Conservation (phyloP, 192 early-diverging fungal species). For the Dissophora globulifera region DNA sequence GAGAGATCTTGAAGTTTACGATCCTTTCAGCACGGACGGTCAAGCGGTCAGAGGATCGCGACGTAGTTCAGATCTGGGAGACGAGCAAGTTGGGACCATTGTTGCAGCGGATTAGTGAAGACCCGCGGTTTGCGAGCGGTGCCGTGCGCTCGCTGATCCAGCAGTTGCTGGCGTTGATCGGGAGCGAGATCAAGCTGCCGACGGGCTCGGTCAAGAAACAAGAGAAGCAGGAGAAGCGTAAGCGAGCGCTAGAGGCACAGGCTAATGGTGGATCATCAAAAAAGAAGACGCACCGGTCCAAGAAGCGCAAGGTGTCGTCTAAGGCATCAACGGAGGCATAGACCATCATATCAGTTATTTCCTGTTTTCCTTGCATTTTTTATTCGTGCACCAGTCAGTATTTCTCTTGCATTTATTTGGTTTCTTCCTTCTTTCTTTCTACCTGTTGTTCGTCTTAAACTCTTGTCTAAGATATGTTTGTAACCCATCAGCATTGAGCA, state of each 20-base stretch:
- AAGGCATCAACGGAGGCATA: slow-evolving; percentile 3
- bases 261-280: slow-evolving; percentile 42
- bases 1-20: slow-evolving; percentile 57
- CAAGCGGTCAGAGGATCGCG: slow-evolving; percentile 48
- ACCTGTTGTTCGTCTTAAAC: neutral
- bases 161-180: slow-evolving; percentile 53
- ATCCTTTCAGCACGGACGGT: slow-evolving; percentile 47
- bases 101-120: slow-evolving; percentile 41
- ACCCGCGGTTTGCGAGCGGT: slow-evolving; percentile 44
- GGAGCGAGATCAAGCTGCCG: slow-evolving; percentile 51
- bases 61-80: slow-evolving; percentile 46
- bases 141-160: slow-evolving; percentile 51
- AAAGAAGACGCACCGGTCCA: slow-evolving; percentile 47
- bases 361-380: slow-evolving; percentile 6
- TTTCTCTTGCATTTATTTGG: slow-evolving; percentile 6
- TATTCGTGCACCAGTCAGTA: no score
- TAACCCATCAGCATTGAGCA: no score
- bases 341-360: neutral
- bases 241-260: slow-evolving; percentile 41
- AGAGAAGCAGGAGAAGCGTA: slow-evolving; percentile 52
- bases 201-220: slow-evolving; percentile 32
- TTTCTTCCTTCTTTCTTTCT: neutral
- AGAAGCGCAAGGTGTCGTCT: slow-evolving; percentile 43
- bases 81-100: slow-evolving; percentile 48
- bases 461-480: neutral